Base-by-base conservation (phyloP, 176 grass and related monocot genomes). In the Thinopyrum elongatum region DNA sequence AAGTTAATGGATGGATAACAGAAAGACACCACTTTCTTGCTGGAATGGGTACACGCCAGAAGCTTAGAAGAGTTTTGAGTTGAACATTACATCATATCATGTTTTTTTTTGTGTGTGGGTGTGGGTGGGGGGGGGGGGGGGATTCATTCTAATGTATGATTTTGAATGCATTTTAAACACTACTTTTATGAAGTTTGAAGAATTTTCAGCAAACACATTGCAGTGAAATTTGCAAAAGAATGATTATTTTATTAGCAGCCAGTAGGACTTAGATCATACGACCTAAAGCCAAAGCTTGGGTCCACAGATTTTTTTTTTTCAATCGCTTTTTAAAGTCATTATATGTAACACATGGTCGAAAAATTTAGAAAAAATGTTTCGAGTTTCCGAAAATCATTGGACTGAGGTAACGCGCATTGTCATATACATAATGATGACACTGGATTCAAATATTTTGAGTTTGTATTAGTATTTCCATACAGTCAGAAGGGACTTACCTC, bases 401-500 rank as follows among this genome's bases (percentile, higher is more conserved):
- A 79, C 16, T 42, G 21, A 65, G 28, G 25, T 21, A 27, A 11
- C 8, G 9, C 16, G n/a, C 41, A 73, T 3, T 73, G 26, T 15
- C 8, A 27, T 21, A 59, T 60, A 12, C 26, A 79, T 38, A 85
- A 75, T 39, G 53, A 41, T 71, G 26, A 21, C 33, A 35, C 25
- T 84, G 39, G 53, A 84, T 44, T 58, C 46, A 31, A 71, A 70
- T 31, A 2, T 17, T 77, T 38, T 68, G 57, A 80, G 21, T 73
- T 36, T 83, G 5, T 34, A 78, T 72, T 31, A 42, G 5, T 42
- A 72, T 72, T 49, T 84, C 17, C 59, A 63, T 22, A 67, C 11
- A 65, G 38, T 25, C 29, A 70, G 80, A 83, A 78, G 27, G 53
- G 10, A 70, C 44, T 74, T 94, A 94, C 97, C 92, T 98, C 97